Base-by-base conservation (phyloP, 306 rosid species). In the Prunus padus region DNA sequence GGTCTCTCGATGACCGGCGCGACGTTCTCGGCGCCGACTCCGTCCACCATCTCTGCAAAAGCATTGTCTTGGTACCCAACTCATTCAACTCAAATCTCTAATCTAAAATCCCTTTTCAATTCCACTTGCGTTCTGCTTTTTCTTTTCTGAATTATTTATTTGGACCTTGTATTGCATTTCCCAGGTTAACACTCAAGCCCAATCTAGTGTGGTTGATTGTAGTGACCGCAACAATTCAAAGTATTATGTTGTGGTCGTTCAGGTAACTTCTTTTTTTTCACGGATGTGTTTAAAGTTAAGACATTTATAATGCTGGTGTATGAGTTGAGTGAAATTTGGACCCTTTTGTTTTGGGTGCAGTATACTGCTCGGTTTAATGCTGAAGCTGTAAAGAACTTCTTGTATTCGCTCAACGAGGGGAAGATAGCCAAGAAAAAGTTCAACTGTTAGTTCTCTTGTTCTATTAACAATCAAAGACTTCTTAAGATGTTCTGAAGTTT, bases 101-200 rank as follows among this genome's bases (percentile, higher is more conserved):
- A 28, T 50, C 19, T n/a, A 4, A 28, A 28, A 37, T 37, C 16
- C 26, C 22, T 19, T 14, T 33, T 70, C 6, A 52, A 19, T 30
- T 20, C 31, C 20, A 12, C 11, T 19, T 63, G 28, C 61, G 61
- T 73, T n/a, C 56, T 45, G 3, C 15, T 11, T 20, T 42, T 49
- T 64, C 11, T 18, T 14, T n/a, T 67, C 14, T 59, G 19, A 45
- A 19, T 47, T 47, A 14, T 11, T n/a, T 30, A 6, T 22, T 40
- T 4, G 8, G 61, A 18, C 16, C 37, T 52, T 51, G n/a, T 40
- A 28, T 61, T 59, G 64, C 33, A 25, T 33, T 37, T 0, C 4
- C 57, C 76, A 90, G 91, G 90, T 92, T 19, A 94, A 94, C 81
- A 94, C 98, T 47, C 95, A 92, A 81, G 93, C 98, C 2, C 90